Evolutionary conservation across 225 moss, liverwort and hornwort genomes (phyloP).

Genomic region (Pseudisothecium myosuroides): DNA sequence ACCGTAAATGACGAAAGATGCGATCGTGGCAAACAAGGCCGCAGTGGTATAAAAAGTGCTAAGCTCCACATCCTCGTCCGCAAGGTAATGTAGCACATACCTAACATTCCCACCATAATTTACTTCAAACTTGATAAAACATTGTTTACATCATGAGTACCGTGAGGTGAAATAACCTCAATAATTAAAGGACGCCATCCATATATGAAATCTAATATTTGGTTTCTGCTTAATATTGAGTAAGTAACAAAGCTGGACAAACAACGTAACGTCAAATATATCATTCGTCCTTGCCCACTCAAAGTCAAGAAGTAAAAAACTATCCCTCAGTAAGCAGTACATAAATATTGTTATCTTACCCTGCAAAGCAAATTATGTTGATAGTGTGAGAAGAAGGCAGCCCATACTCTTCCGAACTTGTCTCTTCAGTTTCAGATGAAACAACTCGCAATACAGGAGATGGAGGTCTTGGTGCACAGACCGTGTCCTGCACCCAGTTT

Average conservation of each 20-base stretch:
- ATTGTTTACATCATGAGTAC: background rate
- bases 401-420: constrained; percentile 64
- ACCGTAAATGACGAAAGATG: constrained; percentile 62
- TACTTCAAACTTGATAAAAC: background rate
- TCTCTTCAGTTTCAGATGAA: constrained; percentile 45
- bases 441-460: constrained; percentile 63
- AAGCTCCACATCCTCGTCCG: constrained; percentile 22
- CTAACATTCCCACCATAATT: constrained; percentile 20
- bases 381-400: constrained; percentile 86
- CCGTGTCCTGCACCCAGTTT: constrained; percentile 44
- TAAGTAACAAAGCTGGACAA: background rate
- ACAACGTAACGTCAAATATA: background rate
- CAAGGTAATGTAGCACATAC: constrained; percentile 48
- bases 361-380: constrained; percentile 62
- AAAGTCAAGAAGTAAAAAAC: background rate
- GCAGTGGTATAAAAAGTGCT: constrained; percentile 17
- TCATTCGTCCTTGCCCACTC: background rate
- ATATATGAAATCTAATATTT: background rate
- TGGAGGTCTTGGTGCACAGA: constrained; percentile 80
- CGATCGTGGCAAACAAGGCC: constrained; percentile 9
- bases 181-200: background rate
- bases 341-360: constrained; percentile 13
- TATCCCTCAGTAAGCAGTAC: background rate
- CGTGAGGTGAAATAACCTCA: background rate
- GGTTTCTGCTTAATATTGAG: background rate